A percentile compares a stretch with the other conserved stretches of the same genome.
phyloP scores from a whole-genome alignment of 768 basidiomycete genomes.

The Naematelia aurantialba region DNA sequence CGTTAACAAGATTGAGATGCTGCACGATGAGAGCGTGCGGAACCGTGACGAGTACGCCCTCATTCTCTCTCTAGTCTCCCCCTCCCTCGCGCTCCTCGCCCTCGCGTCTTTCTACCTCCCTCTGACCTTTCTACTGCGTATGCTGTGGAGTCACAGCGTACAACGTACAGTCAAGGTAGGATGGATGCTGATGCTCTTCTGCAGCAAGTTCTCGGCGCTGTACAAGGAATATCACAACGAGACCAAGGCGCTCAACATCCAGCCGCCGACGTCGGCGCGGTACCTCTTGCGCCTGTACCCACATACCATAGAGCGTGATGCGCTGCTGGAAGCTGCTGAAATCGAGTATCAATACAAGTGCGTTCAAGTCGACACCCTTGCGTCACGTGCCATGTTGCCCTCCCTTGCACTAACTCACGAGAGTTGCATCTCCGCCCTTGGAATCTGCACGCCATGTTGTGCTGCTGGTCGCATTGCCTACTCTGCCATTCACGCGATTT shows the following conservation, averaged over 20 bases:
- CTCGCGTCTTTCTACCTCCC: not conserved
- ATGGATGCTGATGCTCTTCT: slow-evolving; percentile 4
- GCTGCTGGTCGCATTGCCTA: no score
- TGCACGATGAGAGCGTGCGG: slow-evolving; percentile 51
- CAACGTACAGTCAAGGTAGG: not conserved
- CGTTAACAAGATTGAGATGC: slow-evolving; percentile 52
- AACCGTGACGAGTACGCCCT: slow-evolving; percentile 48
- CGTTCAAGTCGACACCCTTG: slow-evolving; percentile 16
- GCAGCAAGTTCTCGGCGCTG: slow-evolving; percentile 47
- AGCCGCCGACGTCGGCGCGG: slow-evolving; percentile 43
- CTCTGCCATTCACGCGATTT: no score
- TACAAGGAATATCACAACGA: slow-evolving; percentile 48
- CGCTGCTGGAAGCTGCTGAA: slow-evolving; percentile 48
- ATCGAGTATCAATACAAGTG: slow-evolving; percentile 51
- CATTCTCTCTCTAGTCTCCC: not conserved
- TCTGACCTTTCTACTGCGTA: no score
- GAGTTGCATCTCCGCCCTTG: no score
- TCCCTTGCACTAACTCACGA: not conserved
- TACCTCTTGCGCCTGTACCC: slow-evolving; percentile 51
- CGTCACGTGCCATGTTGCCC: no score
- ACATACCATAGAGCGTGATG: slow-evolving; percentile 51
- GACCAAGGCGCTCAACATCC: slow-evolving; percentile 39
- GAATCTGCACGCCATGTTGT: no score
- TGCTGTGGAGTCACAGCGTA: no score
- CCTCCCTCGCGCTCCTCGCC: not conserved